Percentiles rank a stretch among this genome's conserved stretches.
These are phyloP conservation scores for Epichloe elymi DNA, from an alignment of 2,329 filamentous ascomycete genomes.

Conservation along the genomic window DNA sequence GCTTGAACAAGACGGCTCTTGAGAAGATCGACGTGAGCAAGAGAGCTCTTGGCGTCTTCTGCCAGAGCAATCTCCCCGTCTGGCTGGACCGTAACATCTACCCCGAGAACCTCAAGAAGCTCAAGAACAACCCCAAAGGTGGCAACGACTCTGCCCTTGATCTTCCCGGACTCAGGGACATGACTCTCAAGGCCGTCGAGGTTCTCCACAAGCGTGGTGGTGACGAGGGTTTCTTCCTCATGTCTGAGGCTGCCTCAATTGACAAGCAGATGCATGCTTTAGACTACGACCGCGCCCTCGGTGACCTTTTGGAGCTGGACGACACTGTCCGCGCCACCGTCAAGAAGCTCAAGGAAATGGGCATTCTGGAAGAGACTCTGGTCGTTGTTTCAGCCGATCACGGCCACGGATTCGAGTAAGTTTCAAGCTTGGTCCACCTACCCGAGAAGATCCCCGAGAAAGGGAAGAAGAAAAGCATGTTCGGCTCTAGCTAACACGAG, in stretches of 20 bases:
- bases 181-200: conserved; percentile 78
- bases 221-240: conserved; percentile 71
- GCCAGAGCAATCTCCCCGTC: conserved; percentile 59
- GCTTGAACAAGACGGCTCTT: conserved; percentile 62
- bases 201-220: conserved; percentile 55
- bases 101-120: conserved; percentile 50
- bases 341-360: conserved; percentile 51
- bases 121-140: conserved; percentile 58
- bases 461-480: too few species aligned
- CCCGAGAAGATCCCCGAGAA: neutral
- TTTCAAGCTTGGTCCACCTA: neutral
- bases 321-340: conserved; percentile 70
- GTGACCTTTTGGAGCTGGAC: conserved; percentile 74
- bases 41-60: conserved; percentile 67
- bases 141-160: conserved; percentile 51
- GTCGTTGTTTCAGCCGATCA: conserved; percentile 77
- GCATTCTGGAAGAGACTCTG: conserved; percentile 60
- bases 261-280: conserved; percentile 84
- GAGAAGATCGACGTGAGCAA: conserved; percentile 40
- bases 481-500: conserved; percentile 1
- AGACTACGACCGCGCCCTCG: conserved; percentile 76
- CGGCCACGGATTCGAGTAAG: conserved; percentile 69
- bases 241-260: conserved; percentile 74
- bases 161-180: conserved; percentile 74
- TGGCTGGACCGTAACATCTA: conserved; percentile 83